A percentile compares a stretch with the other conserved stretches of the same genome.
phyloP scores from a whole-genome alignment of 176 grass and related monocot genomes.

The Tuctoria greenei region DNA sequence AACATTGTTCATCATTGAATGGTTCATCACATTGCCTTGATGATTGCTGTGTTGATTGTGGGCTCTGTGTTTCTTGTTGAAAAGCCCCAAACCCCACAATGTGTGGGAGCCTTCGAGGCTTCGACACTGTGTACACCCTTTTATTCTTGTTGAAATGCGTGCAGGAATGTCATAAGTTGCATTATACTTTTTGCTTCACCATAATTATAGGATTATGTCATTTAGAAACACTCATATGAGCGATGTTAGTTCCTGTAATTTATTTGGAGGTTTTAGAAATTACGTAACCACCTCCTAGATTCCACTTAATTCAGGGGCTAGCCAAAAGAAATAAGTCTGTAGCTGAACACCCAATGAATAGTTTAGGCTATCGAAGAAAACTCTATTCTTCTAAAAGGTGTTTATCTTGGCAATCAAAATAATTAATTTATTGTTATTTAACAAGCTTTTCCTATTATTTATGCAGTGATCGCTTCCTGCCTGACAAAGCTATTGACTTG shows the following conservation, averaged over 20 bases:
- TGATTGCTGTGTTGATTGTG: not conserved
- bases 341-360: not conserved
- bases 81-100: not conserved
- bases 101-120: no score
- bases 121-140: no score
- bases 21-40: not conserved
- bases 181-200: not conserved
- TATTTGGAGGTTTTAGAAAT: slow-evolving; percentile 1
- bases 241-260: not conserved
- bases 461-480: slow-evolving; percentile 91
- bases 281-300: not conserved
- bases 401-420: not conserved
- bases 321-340: not conserved
- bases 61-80: not conserved
- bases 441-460: slow-evolving; percentile 29
- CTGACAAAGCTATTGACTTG: slow-evolving; percentile 99
- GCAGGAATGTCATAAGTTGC: not conserved
- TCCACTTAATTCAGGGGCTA: not conserved
- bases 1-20: not conserved
- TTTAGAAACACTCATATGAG: not conserved
- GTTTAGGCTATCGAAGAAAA: not conserved
- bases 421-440: slow-evolving; percentile 12
- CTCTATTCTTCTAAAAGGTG: not conserved
- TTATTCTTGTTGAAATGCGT: no score
- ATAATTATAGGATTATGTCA: not conserved